Evolutionary conservation across 257 asterid species (phyloP).

Genomic region (Scutellaria galericulata): DNA sequence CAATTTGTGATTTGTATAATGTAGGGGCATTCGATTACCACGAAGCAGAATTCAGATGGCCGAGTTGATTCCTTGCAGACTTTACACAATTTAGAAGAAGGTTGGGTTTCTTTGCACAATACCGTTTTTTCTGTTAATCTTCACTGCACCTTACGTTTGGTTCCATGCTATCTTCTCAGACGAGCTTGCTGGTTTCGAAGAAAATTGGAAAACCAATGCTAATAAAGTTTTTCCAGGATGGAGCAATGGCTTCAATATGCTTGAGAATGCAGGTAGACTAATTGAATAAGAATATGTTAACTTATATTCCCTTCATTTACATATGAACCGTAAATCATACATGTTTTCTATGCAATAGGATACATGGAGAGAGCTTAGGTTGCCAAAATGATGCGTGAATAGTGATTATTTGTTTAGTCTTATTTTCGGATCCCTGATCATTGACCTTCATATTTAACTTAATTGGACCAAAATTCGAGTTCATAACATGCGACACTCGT

Average conservation of each 20-base stretch:
- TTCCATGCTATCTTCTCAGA: constrained; percentile 41
- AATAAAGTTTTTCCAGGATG: constrained; percentile 71
- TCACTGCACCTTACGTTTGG: constrained; percentile 12
- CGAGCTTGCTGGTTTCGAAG: constrained; percentile 76
- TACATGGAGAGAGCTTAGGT: not conserved
- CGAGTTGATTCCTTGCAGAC: constrained; percentile 69
- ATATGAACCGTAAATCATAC: not conserved
- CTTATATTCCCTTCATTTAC: not conserved
- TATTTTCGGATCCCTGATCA: not conserved
- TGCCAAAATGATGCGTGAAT: not conserved
- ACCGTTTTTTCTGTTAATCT: not conserved
- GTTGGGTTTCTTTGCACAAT: constrained; percentile 39
- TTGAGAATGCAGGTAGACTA: constrained; percentile 59
- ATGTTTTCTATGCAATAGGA: not conserved
- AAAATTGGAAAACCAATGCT: constrained; percentile 71
- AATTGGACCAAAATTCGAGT: not conserved
- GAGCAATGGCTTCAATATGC: constrained; percentile 61
- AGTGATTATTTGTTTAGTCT: not conserved
- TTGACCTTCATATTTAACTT: not conserved
- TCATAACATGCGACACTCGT: not conserved
- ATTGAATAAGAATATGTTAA: not conserved
- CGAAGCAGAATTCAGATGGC: constrained; percentile 58
- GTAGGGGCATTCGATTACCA: constrained; percentile 84
- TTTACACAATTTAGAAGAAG: constrained; percentile 87
- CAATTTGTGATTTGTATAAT: constrained; percentile 3